Base-by-base conservation (phyloP, 1,139 yeast species). In the Debaryomyces fabryi region DNA sequence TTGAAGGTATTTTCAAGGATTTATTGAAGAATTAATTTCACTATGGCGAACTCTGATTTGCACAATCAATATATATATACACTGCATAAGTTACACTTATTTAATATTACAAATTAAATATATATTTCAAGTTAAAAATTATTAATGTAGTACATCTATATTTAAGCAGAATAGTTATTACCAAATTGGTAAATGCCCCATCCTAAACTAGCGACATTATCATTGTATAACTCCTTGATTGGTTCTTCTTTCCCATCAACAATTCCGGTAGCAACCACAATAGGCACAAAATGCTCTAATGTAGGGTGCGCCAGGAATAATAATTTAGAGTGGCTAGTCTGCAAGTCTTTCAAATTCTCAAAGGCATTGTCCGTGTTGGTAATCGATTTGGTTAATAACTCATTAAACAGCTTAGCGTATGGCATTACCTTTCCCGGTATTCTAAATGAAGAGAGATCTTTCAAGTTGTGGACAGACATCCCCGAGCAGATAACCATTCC, bases 381-480 rank as follows among this genome's bases (percentile, higher is more conserved):
- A 49, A 83, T 56, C 8, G 74, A 70, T 0, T 62, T 56, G 2
- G 69, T 68, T 13, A 86, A 59, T n/a, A 74, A 51, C 3, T 61
- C 54, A 55, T 81, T 79, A 65, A 86, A 86, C 33, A 74, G 73
- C 43, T 64, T 59, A 5, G 71, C 78, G 56, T 85, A 85, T 0
- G 85, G 79, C 60, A 76, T 56, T 2, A 68, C 59, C 38, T 58
- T 58, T 2, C 62, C 65, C 2, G 60, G 59, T 23, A 50, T 47
- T 8, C 48, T 39, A 24, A 58, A 50, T 4, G 62, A 53, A 10
- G 78, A 68, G 20, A 82, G 39, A 52, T 87, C 92, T 36, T 81
- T 58, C 43, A 88, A 72, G 57, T 88, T 88, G 65, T 88, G 96
- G 13, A 87, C 95, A 6, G 88, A 73, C 88, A 86, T 85, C 2